Conservation (phyloP, 1,139 yeast species). For the Protomyces inundatus region DNA sequence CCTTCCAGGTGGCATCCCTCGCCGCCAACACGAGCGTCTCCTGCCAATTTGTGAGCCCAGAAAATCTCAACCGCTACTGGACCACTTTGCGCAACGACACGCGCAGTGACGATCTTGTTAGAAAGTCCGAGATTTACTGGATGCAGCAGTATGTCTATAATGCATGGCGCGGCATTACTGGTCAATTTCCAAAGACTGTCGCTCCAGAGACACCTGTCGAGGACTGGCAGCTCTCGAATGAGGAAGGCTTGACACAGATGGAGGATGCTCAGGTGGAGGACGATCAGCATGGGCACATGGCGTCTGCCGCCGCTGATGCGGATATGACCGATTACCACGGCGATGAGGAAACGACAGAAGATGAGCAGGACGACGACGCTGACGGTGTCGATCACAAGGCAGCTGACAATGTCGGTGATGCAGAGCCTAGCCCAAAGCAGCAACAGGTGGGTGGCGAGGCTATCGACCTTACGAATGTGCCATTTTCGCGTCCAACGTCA, state of each 20-base stretch:
- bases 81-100: neutral
- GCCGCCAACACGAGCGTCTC: constrained; percentile 31
- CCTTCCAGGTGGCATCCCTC: constrained; percentile 31
- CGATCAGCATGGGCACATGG: neutral
- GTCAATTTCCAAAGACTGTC: neutral
- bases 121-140: neutral
- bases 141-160: neutral
- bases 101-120: neutral
- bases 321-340: no score
- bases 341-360: no score
- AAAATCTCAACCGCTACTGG: constrained; percentile 29
- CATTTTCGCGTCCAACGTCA: no score
- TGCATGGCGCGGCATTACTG: neutral
- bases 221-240: neutral
- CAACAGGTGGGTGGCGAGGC: no score
- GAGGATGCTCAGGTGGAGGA: neutral
- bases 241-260: neutral
- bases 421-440: no score
- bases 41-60: constrained; percentile 31
- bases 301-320: no score
- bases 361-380: no score
- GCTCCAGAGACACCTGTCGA: neutral
- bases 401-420: no score
- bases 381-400: no score
- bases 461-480: no score